Evolutionary conservation across 192 early-diverging fungal species (phyloP), one percentile per base, ranked within the genome.

Genomic region (Chytriomyces hyalinus): DNA sequence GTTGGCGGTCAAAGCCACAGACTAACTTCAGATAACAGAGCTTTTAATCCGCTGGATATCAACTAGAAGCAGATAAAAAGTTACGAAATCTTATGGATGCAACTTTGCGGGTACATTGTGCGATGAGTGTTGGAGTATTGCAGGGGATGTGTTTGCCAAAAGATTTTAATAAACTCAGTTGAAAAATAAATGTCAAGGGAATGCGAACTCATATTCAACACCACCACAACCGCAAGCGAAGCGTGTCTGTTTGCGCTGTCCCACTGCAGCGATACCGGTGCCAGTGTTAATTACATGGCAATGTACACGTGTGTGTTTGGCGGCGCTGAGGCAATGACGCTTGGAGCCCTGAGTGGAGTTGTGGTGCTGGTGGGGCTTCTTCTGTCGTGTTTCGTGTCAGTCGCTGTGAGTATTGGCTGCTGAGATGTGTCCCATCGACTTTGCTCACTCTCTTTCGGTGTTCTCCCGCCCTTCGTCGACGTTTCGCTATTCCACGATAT

Each of bases 1-100:
- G 63, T 86, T 3, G 84, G 84, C 17, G 84, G 84, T 45, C 53
- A 44, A 0, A 4, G 8, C 2, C 81, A 86, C 44, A 13, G 0
- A 6, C 75, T 86, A 5, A 70, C 36, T 48, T 15, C 67, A 5
- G 48, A 47, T 6, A 68, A 68, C 6, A 11, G 6, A 8, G 3
- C 1, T 13, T 68, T 68, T 68, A 46, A 68, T 68, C 45, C 67
- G 0, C 36, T 36, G 36, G 36, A 2, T 36, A 36, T 2, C 36
- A 36, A 36, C 36, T 36, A 36, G 36, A 4, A 36, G 36, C 36
- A 36, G 36, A 36, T 3, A 4, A 36, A 36, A 36, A 36, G 36
- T 36, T 2, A 36, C 36, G 36, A 36, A 36, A 36, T 2, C 36
- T 36, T 36, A 36, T 36, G 36, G 36, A 36, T 36, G 36, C 36